These are phyloP conservation scores for Aechmea fasciata DNA, from an alignment of 176 grass and related monocot genomes.

Conservation along the genomic window DNA sequence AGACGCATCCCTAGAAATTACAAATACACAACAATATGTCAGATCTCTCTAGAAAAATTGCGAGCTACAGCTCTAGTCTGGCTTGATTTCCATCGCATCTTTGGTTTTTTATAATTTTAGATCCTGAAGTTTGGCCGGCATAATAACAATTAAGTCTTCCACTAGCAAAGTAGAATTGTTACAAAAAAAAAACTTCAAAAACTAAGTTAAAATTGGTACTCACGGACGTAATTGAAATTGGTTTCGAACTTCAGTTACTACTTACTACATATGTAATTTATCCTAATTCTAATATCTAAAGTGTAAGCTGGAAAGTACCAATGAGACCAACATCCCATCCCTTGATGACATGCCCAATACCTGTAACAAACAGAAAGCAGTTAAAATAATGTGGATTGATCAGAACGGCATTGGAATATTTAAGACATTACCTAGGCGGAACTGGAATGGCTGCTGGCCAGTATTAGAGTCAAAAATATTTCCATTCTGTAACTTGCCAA, in stretches of 20 bases:
- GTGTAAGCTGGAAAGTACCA: slow-evolving; percentile 31
- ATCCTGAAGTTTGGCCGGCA: no score
- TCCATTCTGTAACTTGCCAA: slow-evolving; percentile 85
- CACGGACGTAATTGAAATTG: no score
- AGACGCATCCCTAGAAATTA: slow-evolving; percentile 63
- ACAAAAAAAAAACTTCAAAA: no score
- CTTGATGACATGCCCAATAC: slow-evolving; percentile 76
- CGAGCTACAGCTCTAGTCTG: background rate
- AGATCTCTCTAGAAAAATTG: background rate
- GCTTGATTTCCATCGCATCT: background rate
- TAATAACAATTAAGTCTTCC: no score
- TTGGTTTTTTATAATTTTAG: no score
- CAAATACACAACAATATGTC: background rate
- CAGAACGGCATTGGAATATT: background rate
- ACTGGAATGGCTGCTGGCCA: slow-evolving; percentile 55
- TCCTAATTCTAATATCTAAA: background rate
- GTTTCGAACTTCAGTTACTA: no score
- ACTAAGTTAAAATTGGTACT: no score
- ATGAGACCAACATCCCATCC: slow-evolving; percentile 83
- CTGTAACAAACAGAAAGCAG: slow-evolving; percentile 29
- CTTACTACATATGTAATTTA: no score
- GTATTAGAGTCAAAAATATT: slow-evolving; percentile 78
- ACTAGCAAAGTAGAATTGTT: no score
- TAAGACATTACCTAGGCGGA: slow-evolving; percentile 64
- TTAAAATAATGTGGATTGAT: background rate